A percentile compares a stretch with the other conserved stretches of the same genome.
These are phyloP conservation scores for Lasiosphaeria hispida DNA, from an alignment of 495 filamentous ascomycete genomes.

Conservation along the genomic window DNA sequence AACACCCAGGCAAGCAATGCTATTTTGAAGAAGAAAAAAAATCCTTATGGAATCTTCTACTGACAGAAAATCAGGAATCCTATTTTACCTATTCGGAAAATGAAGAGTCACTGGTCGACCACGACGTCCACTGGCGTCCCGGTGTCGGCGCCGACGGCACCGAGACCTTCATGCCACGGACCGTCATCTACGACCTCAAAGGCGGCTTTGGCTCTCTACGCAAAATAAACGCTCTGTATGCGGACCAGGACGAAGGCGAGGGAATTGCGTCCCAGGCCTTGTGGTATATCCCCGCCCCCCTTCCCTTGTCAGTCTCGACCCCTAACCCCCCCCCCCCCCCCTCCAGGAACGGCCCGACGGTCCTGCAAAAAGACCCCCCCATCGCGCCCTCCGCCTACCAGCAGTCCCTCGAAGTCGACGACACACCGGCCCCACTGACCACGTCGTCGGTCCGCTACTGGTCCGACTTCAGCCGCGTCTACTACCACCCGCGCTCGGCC, in stretches of 20 bases:
- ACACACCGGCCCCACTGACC: conserved; percentile 59
- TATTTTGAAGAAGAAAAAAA: too few relatives aligned
- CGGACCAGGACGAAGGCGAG: conserved; percentile 51
- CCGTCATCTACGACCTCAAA: conserved; percentile 93
- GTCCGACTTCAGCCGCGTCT: conserved; percentile 91
- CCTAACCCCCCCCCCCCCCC: conserved; percentile 15
- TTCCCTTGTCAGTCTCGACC: neutral
- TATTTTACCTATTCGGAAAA: conserved; percentile 87
- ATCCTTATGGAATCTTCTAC: neutral
- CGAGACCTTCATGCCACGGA: conserved; percentile 89
- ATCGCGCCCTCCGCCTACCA: conserved; percentile 75
- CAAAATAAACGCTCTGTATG: conserved; percentile 87
- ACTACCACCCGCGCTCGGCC: conserved; percentile 86
- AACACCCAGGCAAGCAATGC: conserved; percentile 67
- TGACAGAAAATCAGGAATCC: conserved; percentile 65
- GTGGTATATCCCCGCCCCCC: conserved; percentile 50
- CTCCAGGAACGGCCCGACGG: conserved; percentile 65
- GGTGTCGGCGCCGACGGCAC: conserved; percentile 79
- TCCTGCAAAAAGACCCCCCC: conserved; percentile 61
- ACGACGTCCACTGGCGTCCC: conserved; percentile 87
- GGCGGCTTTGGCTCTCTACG: conserved; percentile 83
- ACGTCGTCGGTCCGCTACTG: conserved; percentile 80
- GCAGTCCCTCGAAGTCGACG: conserved; percentile 67
- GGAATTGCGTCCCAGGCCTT: conserved; percentile 45
- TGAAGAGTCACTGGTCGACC: conserved; percentile 67